Evolutionary conservation across 805 yeast genomes (phyloP).

Genomic region (Candida patagonica): DNA sequence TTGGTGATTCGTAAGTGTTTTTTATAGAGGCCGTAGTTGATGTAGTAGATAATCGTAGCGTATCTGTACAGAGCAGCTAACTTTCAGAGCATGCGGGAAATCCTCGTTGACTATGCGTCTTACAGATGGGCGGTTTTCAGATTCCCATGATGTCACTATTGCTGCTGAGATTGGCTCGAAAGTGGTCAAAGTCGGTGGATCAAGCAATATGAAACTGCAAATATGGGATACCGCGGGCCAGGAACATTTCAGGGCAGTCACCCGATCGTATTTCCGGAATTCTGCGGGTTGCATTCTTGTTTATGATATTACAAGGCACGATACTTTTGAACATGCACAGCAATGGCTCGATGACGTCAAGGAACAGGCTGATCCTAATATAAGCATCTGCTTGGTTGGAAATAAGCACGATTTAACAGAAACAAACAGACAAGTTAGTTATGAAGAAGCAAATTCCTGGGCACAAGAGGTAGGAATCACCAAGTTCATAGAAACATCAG

Average conservation of each 20-base stretch:
- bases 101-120: constrained; percentile 29
- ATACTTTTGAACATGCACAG: constrained; percentile 27
- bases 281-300: constrained; percentile 31
- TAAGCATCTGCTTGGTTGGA: constrained; percentile 71
- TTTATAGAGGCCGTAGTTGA: constrained; percentile 1
- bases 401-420: constrained; percentile 56
- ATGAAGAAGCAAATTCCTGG: constrained; percentile 33
- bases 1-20: constrained; percentile 28
- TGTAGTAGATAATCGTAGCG: no score
- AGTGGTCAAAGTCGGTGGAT: constrained; percentile 24
- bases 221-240: constrained; percentile 32
- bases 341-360: constrained; percentile 73
- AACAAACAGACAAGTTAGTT: constrained; percentile 25
- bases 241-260: constrained; percentile 30
- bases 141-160: constrained; percentile 29
- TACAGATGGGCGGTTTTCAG: constrained; percentile 28
- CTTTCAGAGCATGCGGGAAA: constrained; percentile 28
- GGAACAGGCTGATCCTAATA: constrained; percentile 56
- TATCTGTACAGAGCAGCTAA: no score
- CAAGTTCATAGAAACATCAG: constrained; percentile 45
- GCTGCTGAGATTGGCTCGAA: constrained; percentile 32
- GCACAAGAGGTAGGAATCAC: constrained; percentile 38
- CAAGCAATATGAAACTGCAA: constrained; percentile 27
- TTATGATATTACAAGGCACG: constrained; percentile 29
- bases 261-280: constrained; percentile 29